Evolutionary conservation across 371 early-diverging fungal genomes (phyloP), one percentile per base, ranked within the genome.

Genomic region (Apophysomyces variabilis): DNA sequence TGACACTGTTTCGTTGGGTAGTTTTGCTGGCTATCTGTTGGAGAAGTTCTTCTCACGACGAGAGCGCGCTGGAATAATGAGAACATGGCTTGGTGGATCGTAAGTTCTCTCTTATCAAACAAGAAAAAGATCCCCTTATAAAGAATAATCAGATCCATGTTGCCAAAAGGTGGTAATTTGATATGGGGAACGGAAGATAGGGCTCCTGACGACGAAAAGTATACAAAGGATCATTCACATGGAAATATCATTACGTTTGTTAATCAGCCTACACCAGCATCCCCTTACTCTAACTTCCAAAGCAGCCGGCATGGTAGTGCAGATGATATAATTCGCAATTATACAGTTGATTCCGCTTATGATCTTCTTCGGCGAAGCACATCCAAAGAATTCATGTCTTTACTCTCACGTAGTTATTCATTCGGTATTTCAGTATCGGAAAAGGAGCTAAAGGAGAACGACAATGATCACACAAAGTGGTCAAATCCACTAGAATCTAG

Each of bases 121-220:
- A 50, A 9, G 8, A 13, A 7, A n/a, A 16, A 5, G n/a, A 5
- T 47, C 21, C 21, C 54, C 21, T n/a, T 21, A 18, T 11, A 9
- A n/a, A 21, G 5, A 18, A 26, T 50, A 7, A 21, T 50, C 21
- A 50, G 54, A 50, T 84, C 86, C 38, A 83, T 96, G 85, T 71
- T 96, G 11, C 96, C 96, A 57, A 95, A 93, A 71, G 98, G 98
- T 44, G 96, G 95, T 38, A 79, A 90, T 36, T 73, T 73, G 0
- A 69, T 97, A 45, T 98, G 97, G 97, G 95, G 96, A 14, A 77
- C 80, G 16, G 54, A 69, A 14, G 64, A 72, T 0, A 62, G 75
- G 12, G 93, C 94, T 13, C 92, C 94, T 5, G 94, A 93, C 64
- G 89, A 90, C 68, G 64, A 73, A 35, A 35, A 65, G 11, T 61